phyloP scores from a whole-genome alignment of 2,329 filamentous ascomycete genomes.

The Leptosphaerulina australis region DNA sequence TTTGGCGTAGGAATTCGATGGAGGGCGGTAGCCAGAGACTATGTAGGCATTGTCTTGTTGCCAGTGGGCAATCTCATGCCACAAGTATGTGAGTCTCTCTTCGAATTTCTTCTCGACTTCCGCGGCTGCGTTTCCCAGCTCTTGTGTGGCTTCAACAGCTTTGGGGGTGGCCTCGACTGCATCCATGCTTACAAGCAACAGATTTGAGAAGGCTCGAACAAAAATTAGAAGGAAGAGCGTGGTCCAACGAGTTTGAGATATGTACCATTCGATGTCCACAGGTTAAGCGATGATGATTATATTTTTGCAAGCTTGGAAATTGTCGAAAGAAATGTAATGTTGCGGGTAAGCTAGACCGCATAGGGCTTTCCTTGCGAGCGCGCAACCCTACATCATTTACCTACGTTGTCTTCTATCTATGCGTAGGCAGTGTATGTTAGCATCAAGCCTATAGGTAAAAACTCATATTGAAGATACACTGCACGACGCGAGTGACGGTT shows the following conservation, averaged over 20 bases:
- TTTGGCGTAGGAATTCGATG: constrained; percentile 64
- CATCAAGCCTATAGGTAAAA: too few relatives aligned
- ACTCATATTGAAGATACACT: too few relatives aligned
- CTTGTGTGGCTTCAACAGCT: constrained; percentile 29
- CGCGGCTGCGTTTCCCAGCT: constrained; percentile 19
- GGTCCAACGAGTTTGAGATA: too few relatives aligned
- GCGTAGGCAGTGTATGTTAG: constrained; percentile 3
- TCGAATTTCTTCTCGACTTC: constrained; percentile 41
- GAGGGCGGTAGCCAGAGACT: constrained; percentile 67
- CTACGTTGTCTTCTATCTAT: too few relatives aligned
- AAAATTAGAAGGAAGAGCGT: too few relatives aligned
- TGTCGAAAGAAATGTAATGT: constrained; percentile 4
- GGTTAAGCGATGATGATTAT: neutral
- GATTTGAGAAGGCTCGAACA: too few relatives aligned
- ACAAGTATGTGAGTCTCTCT: constrained; percentile 56
- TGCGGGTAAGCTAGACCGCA: constrained; percentile 14
- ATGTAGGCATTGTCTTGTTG: constrained; percentile 73
- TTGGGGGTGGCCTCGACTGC: constrained; percentile 22
- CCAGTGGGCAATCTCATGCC: constrained; percentile 53
- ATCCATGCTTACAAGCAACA: too few relatives aligned
- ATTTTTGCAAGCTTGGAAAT: neutral
- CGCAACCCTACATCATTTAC: too few relatives aligned
- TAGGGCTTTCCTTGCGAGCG: constrained; percentile 23
- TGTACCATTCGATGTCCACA: too few relatives aligned
- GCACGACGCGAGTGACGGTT: too few relatives aligned